Percentiles rank a stretch among this genome's conserved stretches.
Conservation (phyloP, 2,329 filamentous ascomycete species). For the Aspergillus versicolor region DNA sequence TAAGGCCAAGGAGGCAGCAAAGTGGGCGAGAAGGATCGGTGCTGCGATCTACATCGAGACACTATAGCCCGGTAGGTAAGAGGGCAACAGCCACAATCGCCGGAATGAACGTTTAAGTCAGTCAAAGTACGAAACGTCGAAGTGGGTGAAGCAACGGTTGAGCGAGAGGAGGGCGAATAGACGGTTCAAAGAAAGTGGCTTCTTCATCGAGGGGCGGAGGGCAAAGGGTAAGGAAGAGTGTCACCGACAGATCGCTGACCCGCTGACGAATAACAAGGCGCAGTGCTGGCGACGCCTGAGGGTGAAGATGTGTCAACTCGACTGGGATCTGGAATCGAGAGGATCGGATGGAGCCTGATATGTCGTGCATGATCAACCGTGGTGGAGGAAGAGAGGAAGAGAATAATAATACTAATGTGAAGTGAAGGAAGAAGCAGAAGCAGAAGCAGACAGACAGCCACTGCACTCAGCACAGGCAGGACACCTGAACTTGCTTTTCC, state of each 20-base stretch:
- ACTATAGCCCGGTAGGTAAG: background rate
- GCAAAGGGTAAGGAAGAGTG: slow-evolving; percentile 12
- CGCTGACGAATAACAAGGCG: slow-evolving; percentile 21
- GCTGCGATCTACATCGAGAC: slow-evolving; percentile 2
- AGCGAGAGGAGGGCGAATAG: background rate
- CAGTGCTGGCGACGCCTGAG: slow-evolving; percentile 9
- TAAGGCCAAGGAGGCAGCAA: background rate
- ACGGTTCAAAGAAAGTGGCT: background rate
- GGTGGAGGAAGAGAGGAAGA: slow-evolving; percentile 3
- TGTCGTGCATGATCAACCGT: slow-evolving; percentile 24
- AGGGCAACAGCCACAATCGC: slow-evolving; percentile 11
- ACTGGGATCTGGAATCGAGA: slow-evolving; percentile 13
- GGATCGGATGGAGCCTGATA: slow-evolving; percentile 21
- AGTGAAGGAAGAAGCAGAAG: background rate
- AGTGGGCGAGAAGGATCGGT: background rate
- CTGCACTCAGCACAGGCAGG: background rate
- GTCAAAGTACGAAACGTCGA: slow-evolving; percentile 3
- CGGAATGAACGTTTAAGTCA: background rate
- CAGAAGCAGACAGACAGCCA: background rate
- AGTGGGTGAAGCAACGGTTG: slow-evolving; percentile 2
- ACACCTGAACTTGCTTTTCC: slow-evolving; percentile 5
- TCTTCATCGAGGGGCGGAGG: slow-evolving; percentile 10
- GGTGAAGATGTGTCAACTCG: slow-evolving; percentile 21
- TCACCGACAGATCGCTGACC: slow-evolving; percentile 12
- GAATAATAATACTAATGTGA: background rate